Conservation (phyloP, 306 rosid genomes). For the Pyrus betulifolia region DNA sequence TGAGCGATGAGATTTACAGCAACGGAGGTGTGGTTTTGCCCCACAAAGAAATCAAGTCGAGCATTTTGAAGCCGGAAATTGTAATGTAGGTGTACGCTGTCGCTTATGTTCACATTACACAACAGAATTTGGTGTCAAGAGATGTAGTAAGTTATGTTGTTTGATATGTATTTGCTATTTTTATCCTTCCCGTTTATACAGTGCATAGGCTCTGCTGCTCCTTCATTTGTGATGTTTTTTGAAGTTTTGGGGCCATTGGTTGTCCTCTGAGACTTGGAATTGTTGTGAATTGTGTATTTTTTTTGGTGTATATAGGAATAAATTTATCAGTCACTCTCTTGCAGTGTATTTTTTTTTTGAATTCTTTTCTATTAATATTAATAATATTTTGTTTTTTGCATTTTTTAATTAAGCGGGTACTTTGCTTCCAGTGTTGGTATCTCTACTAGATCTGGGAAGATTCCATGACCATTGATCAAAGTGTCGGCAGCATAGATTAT, state of each 20-base stretch:
- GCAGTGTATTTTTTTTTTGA: background rate
- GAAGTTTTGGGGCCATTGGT: constrained; percentile 10
- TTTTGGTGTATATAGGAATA: constrained; percentile 32
- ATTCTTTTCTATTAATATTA: background rate
- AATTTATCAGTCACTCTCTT: constrained; percentile 6
- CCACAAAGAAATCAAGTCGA: constrained; percentile 93
- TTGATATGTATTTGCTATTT: constrained; percentile 5
- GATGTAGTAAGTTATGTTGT: constrained; percentile 4
- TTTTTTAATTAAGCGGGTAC: background rate
- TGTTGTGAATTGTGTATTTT: constrained; percentile 24
- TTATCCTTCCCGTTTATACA: background rate
- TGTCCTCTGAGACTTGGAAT: constrained; percentile 7
- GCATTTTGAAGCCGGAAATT: constrained; percentile 94
- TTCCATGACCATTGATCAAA: background rate
- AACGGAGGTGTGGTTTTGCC: constrained; percentile 96
- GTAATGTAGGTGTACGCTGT: constrained; percentile 54
- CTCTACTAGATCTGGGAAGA: background rate
- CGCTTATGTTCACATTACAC: constrained; percentile 4
- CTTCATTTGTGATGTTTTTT: constrained; percentile 4
- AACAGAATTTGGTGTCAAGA: background rate
- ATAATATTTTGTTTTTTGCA: background rate
- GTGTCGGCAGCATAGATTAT: constrained; percentile 5
- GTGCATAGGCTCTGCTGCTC: constrained; percentile 12
- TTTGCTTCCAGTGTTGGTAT: background rate
- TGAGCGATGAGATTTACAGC: constrained; percentile 82